These are phyloP conservation scores for Trichoderma erinaceum DNA, from an alignment of 495 filamentous ascomycete species.

Conservation along the genomic window DNA sequence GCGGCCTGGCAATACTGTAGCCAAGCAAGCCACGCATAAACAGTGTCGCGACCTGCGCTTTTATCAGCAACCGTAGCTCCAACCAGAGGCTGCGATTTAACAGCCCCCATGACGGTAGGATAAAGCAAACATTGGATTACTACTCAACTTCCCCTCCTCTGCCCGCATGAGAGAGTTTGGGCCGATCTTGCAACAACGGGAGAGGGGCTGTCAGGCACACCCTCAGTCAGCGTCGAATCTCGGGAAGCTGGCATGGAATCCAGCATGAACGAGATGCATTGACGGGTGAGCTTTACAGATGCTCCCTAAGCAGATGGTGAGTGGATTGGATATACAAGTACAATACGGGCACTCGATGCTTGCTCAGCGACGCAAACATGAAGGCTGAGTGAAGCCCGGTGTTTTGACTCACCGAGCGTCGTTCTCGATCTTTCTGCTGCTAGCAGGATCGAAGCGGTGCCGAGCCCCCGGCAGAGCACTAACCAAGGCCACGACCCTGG, in stretches of 20 bases:
- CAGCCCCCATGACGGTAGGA: not conserved
- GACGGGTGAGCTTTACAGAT: no score
- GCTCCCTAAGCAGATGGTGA: no score
- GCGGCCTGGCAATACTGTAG: not conserved
- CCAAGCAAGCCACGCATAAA: conserved; percentile 8
- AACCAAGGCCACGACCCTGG: not conserved
- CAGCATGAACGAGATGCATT: not conserved
- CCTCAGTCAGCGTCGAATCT: not conserved
- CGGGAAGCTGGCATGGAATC: not conserved
- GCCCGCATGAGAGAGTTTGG: not conserved
- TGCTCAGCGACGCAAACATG: not conserved
- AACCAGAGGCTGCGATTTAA: conserved; percentile 7
- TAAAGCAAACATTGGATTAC: conserved; percentile 4
- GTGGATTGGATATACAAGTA: no score
- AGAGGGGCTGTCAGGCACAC: conserved; percentile 13
- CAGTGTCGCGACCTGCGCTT: not conserved
- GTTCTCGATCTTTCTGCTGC: not conserved
- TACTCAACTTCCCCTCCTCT: conserved; percentile 1
- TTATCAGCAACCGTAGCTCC: not conserved
- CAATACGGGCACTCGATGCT: no score
- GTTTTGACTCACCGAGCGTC: not conserved
- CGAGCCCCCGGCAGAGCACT: conserved; percentile 10
- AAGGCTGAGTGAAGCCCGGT: not conserved
- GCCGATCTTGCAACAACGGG: conserved; percentile 9
- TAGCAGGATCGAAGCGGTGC: conserved; percentile 6